phyloP scores from a whole-genome alignment of 495 filamentous ascomycete species.

The Cercophora scortea region DNA sequence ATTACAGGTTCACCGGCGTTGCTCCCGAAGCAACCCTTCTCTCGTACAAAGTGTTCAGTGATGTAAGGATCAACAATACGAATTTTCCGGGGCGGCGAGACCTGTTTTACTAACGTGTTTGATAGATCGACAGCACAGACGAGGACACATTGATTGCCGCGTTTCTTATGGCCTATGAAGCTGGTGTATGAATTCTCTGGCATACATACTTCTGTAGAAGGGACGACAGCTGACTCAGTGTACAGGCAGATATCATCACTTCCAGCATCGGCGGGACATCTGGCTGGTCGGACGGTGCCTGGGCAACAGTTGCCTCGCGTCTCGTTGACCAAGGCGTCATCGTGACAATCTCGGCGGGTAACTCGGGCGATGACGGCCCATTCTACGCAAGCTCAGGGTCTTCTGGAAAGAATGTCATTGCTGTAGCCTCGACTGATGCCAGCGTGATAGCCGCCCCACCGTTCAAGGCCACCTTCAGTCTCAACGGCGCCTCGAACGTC shows the following conservation, averaged over 20 bases:
- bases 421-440: conserved; percentile 20
- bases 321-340: conserved; percentile 26
- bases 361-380: conserved; percentile 23
- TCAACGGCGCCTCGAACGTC: conserved; percentile 15
- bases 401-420: conserved; percentile 20
- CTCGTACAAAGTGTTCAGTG: conserved; percentile 39
- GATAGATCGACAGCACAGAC: conserved; percentile 11
- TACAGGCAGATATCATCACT: conserved; percentile 26
- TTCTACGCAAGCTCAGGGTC: conserved; percentile 23
- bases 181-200: conserved; percentile 13
- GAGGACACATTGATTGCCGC: conserved; percentile 23
- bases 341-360: conserved; percentile 25
- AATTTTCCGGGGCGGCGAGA: neutral
- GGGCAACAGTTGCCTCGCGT: conserved; percentile 22
- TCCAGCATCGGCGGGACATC: conserved; percentile 22
- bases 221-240: neutral
- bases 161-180: conserved; percentile 22
- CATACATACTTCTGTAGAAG: neutral
- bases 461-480: conserved; percentile 21
- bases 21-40: conserved; percentile 42
- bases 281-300: conserved; percentile 24
- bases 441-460: conserved; percentile 16
- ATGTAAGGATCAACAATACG: neutral
- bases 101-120: neutral
- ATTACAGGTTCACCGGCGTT: conserved; percentile 35